Percentiles rank a stretch among this genome's conserved stretches.
Evolutionary conservation across 2,329 filamentous ascomycete genomes (phyloP).

Genomic region (Myriosclerotinia scirpicola): DNA sequence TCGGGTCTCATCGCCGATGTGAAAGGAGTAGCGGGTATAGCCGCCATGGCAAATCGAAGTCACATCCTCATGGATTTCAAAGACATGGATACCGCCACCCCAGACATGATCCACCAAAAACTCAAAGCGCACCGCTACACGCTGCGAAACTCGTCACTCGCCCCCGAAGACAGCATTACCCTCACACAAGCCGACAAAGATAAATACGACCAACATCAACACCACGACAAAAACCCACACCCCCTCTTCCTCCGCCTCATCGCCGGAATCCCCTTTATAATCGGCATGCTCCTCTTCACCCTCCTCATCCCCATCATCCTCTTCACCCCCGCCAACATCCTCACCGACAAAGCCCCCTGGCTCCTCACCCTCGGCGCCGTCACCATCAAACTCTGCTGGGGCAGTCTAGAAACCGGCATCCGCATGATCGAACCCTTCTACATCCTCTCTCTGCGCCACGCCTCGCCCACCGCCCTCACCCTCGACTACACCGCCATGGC

Average conservation of each 20-base stretch:
- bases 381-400: constrained; percentile 66
- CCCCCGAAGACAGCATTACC: constrained; percentile 58
- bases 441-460: constrained; percentile 64
- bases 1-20: constrained; percentile 68
- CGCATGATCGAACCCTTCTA: constrained; percentile 76
- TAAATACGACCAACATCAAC: constrained; percentile 50
- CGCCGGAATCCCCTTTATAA: constrained; percentile 61
- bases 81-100: constrained; percentile 66
- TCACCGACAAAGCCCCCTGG: constrained; percentile 65
- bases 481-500: constrained; percentile 73
- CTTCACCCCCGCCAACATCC: constrained; percentile 53
- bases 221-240: constrained; percentile 59
- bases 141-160: constrained; percentile 68
- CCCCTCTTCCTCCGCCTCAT: constrained; percentile 65
- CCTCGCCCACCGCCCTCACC: constrained; percentile 63
- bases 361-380: constrained; percentile 65
- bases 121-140: constrained; percentile 68
- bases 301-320: constrained; percentile 61
- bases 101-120: constrained; percentile 65
- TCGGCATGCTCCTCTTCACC: constrained; percentile 56
- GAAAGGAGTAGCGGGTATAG: constrained; percentile 70
- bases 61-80: constrained; percentile 75
- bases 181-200: constrained; percentile 46
- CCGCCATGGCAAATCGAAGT: constrained; percentile 71
- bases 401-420: constrained; percentile 65